These are phyloP conservation scores for Ajuga chamaepitys DNA, from an alignment of 257 asterid genomes.

Conservation along the genomic window DNA sequence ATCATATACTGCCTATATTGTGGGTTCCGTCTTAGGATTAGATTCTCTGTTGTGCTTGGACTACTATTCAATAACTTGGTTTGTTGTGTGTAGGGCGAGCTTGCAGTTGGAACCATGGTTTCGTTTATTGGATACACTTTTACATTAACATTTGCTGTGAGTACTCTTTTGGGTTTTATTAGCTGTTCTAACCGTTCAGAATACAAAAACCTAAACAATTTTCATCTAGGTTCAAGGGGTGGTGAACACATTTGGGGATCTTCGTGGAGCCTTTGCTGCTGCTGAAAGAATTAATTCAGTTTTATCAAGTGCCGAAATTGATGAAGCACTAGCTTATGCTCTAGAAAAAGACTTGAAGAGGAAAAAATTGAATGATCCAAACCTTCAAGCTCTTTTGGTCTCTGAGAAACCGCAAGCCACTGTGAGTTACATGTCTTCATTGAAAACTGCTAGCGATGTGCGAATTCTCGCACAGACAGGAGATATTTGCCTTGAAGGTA, in stretches of 20 bases:
- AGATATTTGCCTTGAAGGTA: slow-evolving; percentile 90
- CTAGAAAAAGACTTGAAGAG: slow-evolving; percentile 62
- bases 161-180: slow-evolving; percentile 25
- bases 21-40: not conserved
- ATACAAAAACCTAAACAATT: not conserved
- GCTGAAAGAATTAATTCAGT: slow-evolving; percentile 85
- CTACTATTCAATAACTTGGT: slow-evolving; percentile 5
- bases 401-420: slow-evolving; percentile 28
- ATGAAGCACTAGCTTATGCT: slow-evolving; percentile 77
- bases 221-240: slow-evolving; percentile 85
- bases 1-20: not conserved
- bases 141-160: slow-evolving; percentile 88
- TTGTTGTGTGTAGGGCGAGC: slow-evolving; percentile 63
- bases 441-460: slow-evolving; percentile 54
- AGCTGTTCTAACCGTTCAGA: slow-evolving; percentile 1
- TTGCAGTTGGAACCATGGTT: slow-evolving; percentile 91
- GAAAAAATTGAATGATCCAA: slow-evolving; percentile 40
- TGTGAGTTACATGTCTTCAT: slow-evolving; percentile 58
- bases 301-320: slow-evolving; percentile 67
- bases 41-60: not conserved
- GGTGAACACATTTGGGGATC: slow-evolving; percentile 96
- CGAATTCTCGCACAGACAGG: slow-evolving; percentile 66
- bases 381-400: slow-evolving; percentile 44
- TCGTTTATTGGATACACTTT: slow-evolving; percentile 94
- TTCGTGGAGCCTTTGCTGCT: slow-evolving; percentile 96